A percentile compares a stretch with the other conserved stretches of the same genome.
phyloP scores from a whole-genome alignment of 2,329 filamentous ascomycete species.

The Pyrenophora graminea region DNA sequence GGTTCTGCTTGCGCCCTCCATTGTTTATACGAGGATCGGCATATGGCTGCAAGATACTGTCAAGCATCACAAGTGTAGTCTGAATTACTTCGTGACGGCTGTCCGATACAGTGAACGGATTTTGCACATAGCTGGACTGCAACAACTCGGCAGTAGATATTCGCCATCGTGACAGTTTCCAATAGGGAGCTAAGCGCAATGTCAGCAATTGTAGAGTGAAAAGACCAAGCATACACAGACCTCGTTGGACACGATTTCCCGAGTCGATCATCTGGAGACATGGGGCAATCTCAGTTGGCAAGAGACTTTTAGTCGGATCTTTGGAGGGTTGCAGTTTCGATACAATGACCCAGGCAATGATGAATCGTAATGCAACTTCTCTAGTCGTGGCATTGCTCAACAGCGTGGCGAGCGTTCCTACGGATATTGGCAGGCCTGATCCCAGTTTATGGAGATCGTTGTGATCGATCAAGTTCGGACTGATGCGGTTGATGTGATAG shows the following conservation, averaged over 20 bases:
- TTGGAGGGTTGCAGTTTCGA: conserved; percentile 25
- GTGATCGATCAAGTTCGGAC: conserved; percentile 25
- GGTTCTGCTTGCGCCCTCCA: conserved; percentile 33
- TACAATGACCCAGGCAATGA: conserved; percentile 39
- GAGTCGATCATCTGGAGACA: conserved; percentile 26
- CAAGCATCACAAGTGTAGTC: conserved; percentile 24
- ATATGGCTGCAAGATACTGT: conserved; percentile 36
- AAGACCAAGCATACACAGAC: conserved; percentile 12
- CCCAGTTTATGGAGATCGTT: conserved; percentile 32
- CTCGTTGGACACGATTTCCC: conserved; percentile 11
- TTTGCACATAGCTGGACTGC: conserved; percentile 30
- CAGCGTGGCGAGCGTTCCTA: conserved; percentile 30
- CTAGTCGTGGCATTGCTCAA: conserved; percentile 33
- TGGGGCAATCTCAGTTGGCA: conserved; percentile 33
- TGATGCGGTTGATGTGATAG: conserved; percentile 34
- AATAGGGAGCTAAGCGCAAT: conserved; percentile 19
- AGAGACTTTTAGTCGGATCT: conserved; percentile 24
- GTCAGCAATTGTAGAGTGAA: background rate
- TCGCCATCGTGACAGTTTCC: conserved; percentile 35
- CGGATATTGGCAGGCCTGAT: conserved; percentile 26
- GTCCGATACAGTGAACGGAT: conserved; percentile 32
- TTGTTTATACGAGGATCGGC: conserved; percentile 34
- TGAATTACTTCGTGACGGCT: conserved; percentile 31
- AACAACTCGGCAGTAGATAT: conserved; percentile 37
- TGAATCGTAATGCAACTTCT: conserved; percentile 36